A percentile compares a stretch with the other conserved stretches of the same genome.
phyloP scores from a whole-genome alignment of 1,139 yeast species.

The Geotrichum carabidarum region DNA sequence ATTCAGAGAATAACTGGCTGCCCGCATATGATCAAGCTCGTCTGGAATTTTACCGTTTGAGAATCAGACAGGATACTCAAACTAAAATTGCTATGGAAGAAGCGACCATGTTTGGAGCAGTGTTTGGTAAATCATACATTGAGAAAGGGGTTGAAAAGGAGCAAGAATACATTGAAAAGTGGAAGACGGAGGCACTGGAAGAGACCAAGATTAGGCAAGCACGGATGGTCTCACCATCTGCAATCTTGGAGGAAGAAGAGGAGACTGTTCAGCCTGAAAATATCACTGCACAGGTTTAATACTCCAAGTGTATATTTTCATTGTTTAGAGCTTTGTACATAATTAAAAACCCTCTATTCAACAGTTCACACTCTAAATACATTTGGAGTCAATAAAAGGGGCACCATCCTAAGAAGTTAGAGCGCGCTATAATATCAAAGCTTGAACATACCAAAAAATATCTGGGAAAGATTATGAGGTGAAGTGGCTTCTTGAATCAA shows the following conservation, averaged over 20 bases:
- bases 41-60: conserved; percentile 76
- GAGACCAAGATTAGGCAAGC: conserved; percentile 33
- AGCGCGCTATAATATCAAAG: not conserved
- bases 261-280: conserved; percentile 1
- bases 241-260: conserved; percentile 7
- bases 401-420: conserved; percentile 24
- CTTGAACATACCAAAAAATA: conserved; percentile 76
- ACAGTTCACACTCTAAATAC: not conserved
- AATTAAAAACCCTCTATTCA: conserved; percentile 5
- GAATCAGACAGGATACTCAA: conserved; percentile 80
- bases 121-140: conserved; percentile 55
- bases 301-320: not conserved
- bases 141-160: conserved; percentile 69
- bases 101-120: conserved; percentile 77
- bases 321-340: not conserved
- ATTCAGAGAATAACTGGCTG: conserved; percentile 41
- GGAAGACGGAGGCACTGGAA: conserved; percentile 61
- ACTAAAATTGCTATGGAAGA: conserved; percentile 77
- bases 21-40: conserved; percentile 84
- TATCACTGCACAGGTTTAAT: not conserved
- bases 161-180: conserved; percentile 61
- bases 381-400: conserved; percentile 22
- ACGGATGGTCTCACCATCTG: conserved; percentile 21
- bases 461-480: conserved; percentile 59
- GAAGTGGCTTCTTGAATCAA: conserved; percentile 73